A percentile compares a stretch with the other conserved stretches of the same genome.
Evolutionary conservation across 345 rosid species (phyloP).

Genomic region (Geranium brycei): DNA sequence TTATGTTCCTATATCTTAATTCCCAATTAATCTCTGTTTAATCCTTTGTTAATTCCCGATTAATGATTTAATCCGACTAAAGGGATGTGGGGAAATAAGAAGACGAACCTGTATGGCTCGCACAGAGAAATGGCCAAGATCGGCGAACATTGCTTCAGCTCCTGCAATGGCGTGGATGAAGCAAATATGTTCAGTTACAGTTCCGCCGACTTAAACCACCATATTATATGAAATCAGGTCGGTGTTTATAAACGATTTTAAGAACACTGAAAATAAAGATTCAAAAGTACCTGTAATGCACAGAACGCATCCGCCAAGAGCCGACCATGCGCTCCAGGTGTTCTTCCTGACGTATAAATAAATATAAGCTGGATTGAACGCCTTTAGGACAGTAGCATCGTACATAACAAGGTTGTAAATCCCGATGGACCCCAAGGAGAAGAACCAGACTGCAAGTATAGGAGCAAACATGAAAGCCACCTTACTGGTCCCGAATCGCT

Average conservation of each 20-base stretch:
- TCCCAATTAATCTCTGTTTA: too few species aligned
- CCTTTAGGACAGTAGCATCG: constrained; percentile 56
- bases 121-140: constrained; percentile 92
- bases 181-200: too few species aligned
- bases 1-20: too few species aligned
- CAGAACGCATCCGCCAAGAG: constrained; percentile 93
- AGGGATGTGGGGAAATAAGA: not conserved
- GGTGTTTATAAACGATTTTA: too few species aligned
- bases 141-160: constrained; percentile 99
- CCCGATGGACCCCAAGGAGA: constrained; percentile 75
- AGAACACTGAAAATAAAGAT: not conserved
- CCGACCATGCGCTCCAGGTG: constrained; percentile 64
- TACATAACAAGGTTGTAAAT: constrained; percentile 56
- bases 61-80: too few species aligned
- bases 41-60: too few species aligned
- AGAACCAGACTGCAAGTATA: constrained; percentile 74
- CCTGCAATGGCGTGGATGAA: constrained; percentile 31
- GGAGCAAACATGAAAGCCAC: constrained; percentile 88
- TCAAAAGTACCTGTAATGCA: constrained; percentile 66
- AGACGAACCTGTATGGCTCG: constrained; percentile 65
- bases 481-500: constrained; percentile 80
- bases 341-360: constrained; percentile 73
- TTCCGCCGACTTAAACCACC: too few species aligned
- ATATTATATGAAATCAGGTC: too few species aligned
- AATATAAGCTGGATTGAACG: constrained; percentile 73